Evolutionary conservation across 306 rosid species (phyloP).

Genomic region (Cicer yamashitae): DNA sequence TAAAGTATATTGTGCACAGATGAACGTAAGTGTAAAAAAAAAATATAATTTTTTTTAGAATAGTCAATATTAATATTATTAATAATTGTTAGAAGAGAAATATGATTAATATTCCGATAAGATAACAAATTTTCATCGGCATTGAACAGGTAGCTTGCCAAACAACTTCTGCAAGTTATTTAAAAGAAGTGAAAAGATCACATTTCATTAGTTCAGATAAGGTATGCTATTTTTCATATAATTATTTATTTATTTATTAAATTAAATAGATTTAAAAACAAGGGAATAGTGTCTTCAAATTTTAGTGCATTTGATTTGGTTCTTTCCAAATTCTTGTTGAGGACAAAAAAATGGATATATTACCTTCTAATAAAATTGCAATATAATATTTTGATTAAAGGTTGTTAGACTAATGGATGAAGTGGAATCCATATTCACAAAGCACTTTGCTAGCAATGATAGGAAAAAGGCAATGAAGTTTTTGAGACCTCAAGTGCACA

Average conservation of each 20-base stretch:
- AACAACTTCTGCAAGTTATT: constrained; percentile 69
- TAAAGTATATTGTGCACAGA: too few relatives aligned
- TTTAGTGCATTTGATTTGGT: neutral
- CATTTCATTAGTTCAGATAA: constrained; percentile 82
- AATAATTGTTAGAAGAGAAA: too few relatives aligned
- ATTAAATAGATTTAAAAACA: neutral
- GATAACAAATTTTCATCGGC: neutral
- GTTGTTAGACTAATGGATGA: constrained; percentile 90
- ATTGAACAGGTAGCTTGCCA: constrained; percentile 76
- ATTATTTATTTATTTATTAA: neutral
- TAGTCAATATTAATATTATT: too few relatives aligned
- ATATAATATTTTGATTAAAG: constrained; percentile 50
- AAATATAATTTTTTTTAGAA: too few relatives aligned
- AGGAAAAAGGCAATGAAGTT: constrained; percentile 95
- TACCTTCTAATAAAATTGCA: constrained; percentile 36
- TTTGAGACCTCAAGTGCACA: constrained; percentile 75
- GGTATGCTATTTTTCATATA: constrained; percentile 47
- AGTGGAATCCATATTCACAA: constrained; percentile 89
- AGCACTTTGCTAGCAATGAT: constrained; percentile 88
- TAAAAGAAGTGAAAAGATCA: constrained; percentile 78
- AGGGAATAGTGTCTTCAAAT: neutral
- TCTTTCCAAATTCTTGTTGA: neutral
- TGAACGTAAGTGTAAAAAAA: too few relatives aligned
- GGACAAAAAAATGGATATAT: constrained; percentile 29
- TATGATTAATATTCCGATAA: neutral